Base-by-base conservation (phyloP, 441 rosid species). In the Gossypium aridum region DNA sequence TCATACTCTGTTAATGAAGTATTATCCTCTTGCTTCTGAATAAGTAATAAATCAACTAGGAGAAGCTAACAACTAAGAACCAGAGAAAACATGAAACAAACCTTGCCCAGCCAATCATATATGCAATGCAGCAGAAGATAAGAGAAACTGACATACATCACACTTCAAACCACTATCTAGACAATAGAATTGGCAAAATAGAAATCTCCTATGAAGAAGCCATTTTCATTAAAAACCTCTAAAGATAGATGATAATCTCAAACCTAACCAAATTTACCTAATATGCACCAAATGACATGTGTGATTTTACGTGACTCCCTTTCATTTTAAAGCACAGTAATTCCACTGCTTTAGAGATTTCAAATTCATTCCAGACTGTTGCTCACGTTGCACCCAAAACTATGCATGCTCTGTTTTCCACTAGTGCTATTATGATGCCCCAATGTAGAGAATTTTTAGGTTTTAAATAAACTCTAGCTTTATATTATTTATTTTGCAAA, bases 361-460 rank as follows among this genome's bases (percentile, higher is more conserved):
- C 22, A 49, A 68, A 68, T 68, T 49, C 59, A n/a, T 68, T 68
- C 47, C 12, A 66, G 37, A 49, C 20, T 47, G 25, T n/a, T 68
- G 14, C 59, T 49, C 14, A 8, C 59, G 7, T 23, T 47, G 7
- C 72, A 67, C 57, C 37, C 71, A 25, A 47, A 5, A 67, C 23
- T 22, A n/a, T 23, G 43, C 59, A 23, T 49, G 14, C 22, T 23
- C 14, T n/a, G 22, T 25, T 25, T 49, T 47, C 25, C n/a, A 6
- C 7, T 49, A 25, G 3, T 25, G 22, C 39, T 1, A 26, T 68
- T 19, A 51, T 14, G 14, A 49, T 14, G 17, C 39, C 22, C 54
- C 43, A 68, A 25, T 20, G 20, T 26, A 68, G 23, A 49, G 60
- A 68, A 51, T 25, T 12, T 49, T 23, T 14, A 8, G 20, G 16